Base-by-base conservation (phyloP, 176 grass and related monocot genomes). In the Oryza meridionalis region DNA sequence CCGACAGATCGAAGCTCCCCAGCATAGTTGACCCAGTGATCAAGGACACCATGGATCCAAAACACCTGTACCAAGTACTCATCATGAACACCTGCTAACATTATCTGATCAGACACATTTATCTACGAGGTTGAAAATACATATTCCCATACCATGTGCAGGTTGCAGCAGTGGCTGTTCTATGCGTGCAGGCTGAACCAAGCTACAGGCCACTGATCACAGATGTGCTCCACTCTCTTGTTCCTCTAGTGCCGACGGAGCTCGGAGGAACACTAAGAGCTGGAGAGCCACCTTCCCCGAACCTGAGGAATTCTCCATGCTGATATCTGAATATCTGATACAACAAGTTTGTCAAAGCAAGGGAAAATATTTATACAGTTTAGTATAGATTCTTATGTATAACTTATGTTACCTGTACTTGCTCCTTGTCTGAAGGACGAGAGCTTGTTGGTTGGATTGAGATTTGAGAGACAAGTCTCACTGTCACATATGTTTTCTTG, bases 151-250 rank as follows among this genome's bases (percentile, higher is more conserved):
- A 42, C 29, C 13, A 40, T 84, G 17, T 87, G 76, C 92, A 99
- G 96, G 96, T 99, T 73, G 96, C 96, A 4, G 96, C 96, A 2
- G 96, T 99, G 11, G 91, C 96, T 5, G 90, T 96, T 83, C 84
- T 99, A 70, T 99, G 96, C 3, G 88, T 99, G 58, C 96, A 99
- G 73, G 91, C 91, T 1, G 96, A 99, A 53, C 96, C 96, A 22
- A 99, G 96, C 85, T 99, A 99, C 75, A 89, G 96, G 82, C 96
- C 96, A 32, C 77, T 99, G 33, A 99, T 99, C 67, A 96, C 96
- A 16, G 96, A 99, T 70, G 96, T 99, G 53, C 86, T 99, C 45
- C 96, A 99, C 84, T 99, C 96, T 50, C 89, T 99, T 46, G 86
- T 99, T 77, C 96, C 96, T 72, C 88, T 99, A 43, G 96, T 99